phyloP scores from a whole-genome alignment of 805 yeast genomes.

The Vanderwaltozyma verrucispora region DNA sequence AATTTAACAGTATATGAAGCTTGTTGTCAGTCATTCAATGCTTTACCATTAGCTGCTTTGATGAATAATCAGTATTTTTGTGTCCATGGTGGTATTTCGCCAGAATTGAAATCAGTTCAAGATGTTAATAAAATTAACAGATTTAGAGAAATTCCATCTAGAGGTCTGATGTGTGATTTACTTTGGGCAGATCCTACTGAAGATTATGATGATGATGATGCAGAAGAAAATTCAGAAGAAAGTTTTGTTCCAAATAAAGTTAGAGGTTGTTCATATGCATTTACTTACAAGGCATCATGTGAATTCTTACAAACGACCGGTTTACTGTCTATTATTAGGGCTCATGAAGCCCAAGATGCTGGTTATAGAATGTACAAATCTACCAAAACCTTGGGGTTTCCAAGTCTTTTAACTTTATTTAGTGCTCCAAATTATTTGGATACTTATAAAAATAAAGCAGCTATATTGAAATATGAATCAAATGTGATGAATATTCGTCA shows the following conservation, averaged over 20 bases:
- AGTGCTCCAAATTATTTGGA: conserved; percentile 95
- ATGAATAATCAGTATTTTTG: conserved; percentile 93
- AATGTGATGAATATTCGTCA: conserved; percentile 93
- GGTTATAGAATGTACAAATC: conserved; percentile 92
- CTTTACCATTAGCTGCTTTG: conserved; percentile 83
- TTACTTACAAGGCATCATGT: conserved; percentile 72
- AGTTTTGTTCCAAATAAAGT: conserved; percentile 54
- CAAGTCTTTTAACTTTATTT: conserved; percentile 80
- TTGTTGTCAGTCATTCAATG: conserved; percentile 68
- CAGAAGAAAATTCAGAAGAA: conserved; percentile 28
- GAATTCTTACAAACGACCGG: conserved; percentile 70
- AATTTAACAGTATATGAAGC: conserved; percentile 53
- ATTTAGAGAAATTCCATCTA: conserved; percentile 86
- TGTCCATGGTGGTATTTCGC: conserved; percentile 93
- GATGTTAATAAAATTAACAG: conserved; percentile 66
- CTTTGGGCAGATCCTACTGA: conserved; percentile 97
- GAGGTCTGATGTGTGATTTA: conserved; percentile 88
- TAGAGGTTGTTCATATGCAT: conserved; percentile 90
- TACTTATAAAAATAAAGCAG: conserved; percentile 88
- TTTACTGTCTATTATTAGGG: conserved; percentile 76
- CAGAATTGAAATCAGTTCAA: conserved; percentile 59
- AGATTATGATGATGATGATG: conserved; percentile 65
- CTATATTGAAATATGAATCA: conserved; percentile 82
- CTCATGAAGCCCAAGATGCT: conserved; percentile 97
- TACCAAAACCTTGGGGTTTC: conserved; percentile 77